Conservation (phyloP, 176 grass and related monocot genomes). For the Miscanthus lutarioriparius region DNA sequence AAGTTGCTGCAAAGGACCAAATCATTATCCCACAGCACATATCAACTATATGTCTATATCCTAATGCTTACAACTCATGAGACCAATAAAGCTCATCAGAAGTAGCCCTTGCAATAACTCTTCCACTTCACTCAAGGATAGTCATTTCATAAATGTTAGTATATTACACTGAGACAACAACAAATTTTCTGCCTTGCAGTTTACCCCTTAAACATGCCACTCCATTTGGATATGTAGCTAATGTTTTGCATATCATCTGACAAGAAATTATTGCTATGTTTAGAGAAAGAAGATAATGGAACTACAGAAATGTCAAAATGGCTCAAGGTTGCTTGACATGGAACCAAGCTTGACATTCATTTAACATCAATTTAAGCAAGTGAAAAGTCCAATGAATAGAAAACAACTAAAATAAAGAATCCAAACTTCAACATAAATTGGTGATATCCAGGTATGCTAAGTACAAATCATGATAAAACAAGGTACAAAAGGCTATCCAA, state of each 20-base stretch:
- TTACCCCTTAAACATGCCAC: not conserved
- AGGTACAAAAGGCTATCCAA: not conserved
- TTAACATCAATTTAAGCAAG: not conserved
- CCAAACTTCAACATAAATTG: not conserved
- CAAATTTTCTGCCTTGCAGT: not conserved
- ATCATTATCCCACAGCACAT: slow-evolving; percentile 1
- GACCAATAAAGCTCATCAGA: slow-evolving; percentile 11
- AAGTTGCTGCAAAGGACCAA: slow-evolving; percentile 1
- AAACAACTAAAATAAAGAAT: slow-evolving; percentile 29
- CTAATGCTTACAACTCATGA: slow-evolving; percentile 7
- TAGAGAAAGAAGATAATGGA: not conserved
- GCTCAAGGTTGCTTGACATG: not conserved
- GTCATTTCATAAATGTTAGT: not conserved
- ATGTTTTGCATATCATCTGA: not conserved
- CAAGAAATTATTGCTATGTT: not conserved
- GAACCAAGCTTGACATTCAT: not conserved
- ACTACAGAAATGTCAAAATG: not conserved
- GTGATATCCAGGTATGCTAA: not conserved
- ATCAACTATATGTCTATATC: slow-evolving; percentile 9
- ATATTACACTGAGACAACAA: not conserved
- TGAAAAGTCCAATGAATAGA: not conserved
- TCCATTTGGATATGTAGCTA: not conserved
- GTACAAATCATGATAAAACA: not conserved
- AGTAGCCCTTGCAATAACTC: slow-evolving; percentile 1
- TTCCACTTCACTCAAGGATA: slow-evolving; percentile 13